Evolutionary conservation across 805 yeast genomes (phyloP), one percentile per base, ranked within the genome.

Genomic region (Lachancea kluyveri): DNA sequence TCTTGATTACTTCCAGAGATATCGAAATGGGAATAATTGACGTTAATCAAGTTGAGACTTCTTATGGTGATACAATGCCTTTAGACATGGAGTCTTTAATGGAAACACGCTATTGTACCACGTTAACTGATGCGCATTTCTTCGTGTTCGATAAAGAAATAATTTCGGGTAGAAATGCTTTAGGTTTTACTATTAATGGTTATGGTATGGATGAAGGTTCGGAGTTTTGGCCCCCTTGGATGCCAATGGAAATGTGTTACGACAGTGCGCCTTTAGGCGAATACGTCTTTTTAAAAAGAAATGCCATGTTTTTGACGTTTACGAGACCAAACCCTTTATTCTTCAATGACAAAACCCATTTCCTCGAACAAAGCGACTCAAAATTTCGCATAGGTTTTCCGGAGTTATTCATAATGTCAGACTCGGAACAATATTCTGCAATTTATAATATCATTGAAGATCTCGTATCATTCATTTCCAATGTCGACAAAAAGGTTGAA

Each of bases 201-300:
- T 54, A 53, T 25, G 54, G 61, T 6, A 42, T 50, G 27, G 50
- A 55, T 8, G 43, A 39, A 4, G 39, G 43, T 7, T 39, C 49
- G 1, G 39, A 32, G 18, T 44, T 54, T 48, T 79, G 85, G 85
- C 83, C 85, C 0, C 85, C 85, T 0, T 70, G 73, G 68, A 44
- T 79, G 13, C 82, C 83, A 1, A 43, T 75, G 32, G 87, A 79
- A 48, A 65, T 74, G 44, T 74, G 80, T 47, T 72, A 71, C 42
- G 68, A 70, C 27, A 63, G 69, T 8, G 60, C 62, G 0, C 28
- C 59, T 5, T 48, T 77, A 31, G 57, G 56, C 4, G 62, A 65
- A 13, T 61, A 68, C 30, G 55, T 70, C 4, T 65, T 78, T 23
- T 59, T 77, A 21, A 68, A 72, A 35, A 63, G 73, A 35, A 62